Conservation (phyloP, 2,329 filamentous ascomycete genomes). For the Trichoderma koningiopsis region DNA sequence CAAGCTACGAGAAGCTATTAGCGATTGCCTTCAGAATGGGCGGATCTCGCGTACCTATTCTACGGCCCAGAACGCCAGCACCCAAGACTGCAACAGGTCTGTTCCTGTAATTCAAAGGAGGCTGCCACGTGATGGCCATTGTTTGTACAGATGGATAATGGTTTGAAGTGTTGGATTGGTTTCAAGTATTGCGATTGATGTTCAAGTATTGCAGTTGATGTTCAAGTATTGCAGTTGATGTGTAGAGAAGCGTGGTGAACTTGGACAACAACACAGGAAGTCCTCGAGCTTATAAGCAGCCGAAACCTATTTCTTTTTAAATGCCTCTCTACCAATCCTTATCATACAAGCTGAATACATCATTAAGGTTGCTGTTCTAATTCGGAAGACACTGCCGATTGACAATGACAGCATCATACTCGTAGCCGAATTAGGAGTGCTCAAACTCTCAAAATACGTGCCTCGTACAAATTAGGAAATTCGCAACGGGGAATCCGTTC, state of each 20-base stretch:
- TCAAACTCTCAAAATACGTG: not conserved
- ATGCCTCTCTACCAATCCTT: not conserved
- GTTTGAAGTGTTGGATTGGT: not conserved
- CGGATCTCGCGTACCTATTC: constrained; percentile 26
- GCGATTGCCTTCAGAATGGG: not conserved
- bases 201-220: not conserved
- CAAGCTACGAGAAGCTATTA: constrained; percentile 36
- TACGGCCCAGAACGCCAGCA: constrained; percentile 47
- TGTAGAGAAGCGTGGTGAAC: not conserved
- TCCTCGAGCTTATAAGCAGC: not conserved
- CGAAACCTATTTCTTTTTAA: not conserved
- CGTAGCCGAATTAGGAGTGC: not conserved
- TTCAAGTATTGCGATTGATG: not conserved
- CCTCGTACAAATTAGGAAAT: not conserved
- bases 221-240: not conserved
- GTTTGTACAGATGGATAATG: not conserved
- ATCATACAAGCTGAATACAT: not conserved
- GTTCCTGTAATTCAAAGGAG: not conserved
- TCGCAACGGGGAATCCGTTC: not conserved
- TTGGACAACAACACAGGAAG: not conserved
- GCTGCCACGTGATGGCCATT: constrained; percentile 5
- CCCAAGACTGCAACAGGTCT: constrained; percentile 42
- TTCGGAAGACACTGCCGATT: not conserved
- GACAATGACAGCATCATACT: not conserved
- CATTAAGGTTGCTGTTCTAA: not conserved